Percentiles rank a stretch among this genome's conserved stretches.
These are phyloP conservation scores for Ceratocystis alfenasii DNA, from an alignment of 2,329 filamentous ascomycete species.

Conservation along the genomic window DNA sequence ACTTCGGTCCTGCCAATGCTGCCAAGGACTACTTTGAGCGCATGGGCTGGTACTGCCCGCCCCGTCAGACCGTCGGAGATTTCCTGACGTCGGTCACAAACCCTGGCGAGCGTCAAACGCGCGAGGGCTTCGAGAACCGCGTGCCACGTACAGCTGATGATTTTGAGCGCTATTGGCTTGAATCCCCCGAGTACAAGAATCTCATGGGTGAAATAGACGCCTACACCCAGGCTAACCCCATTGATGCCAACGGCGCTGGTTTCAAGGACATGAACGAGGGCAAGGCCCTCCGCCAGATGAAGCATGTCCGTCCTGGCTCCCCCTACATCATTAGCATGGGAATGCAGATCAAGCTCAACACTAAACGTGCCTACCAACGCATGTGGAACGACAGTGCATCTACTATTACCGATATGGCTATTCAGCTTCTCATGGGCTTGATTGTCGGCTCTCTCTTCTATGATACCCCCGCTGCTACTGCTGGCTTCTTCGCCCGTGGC, in stretches of 20 bases:
- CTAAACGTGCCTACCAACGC: constrained; percentile 39
- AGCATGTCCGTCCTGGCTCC: constrained; percentile 42
- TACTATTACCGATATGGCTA: constrained; percentile 35
- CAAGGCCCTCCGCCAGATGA: constrained; percentile 41
- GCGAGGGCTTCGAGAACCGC: constrained; percentile 45
- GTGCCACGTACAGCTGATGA: constrained; percentile 59
- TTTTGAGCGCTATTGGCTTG: constrained; percentile 42
- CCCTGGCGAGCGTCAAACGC: constrained; percentile 44
- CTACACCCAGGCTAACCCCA: constrained; percentile 37
- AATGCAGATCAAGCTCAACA: constrained; percentile 43
- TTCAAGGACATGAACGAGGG: constrained; percentile 35
- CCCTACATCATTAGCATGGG: constrained; percentile 45
- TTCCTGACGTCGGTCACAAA: constrained; percentile 60
- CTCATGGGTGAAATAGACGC: constrained; percentile 39
- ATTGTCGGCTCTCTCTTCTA: constrained; percentile 53
- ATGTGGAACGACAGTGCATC: constrained; percentile 42
- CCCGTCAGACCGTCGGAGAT: constrained; percentile 55
- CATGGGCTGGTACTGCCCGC: constrained; percentile 56
- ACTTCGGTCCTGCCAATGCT: constrained; percentile 50
- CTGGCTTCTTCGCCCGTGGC: constrained; percentile 43
- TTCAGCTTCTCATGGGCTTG: constrained; percentile 44
- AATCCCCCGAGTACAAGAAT: constrained; percentile 35
- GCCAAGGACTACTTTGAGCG: constrained; percentile 56
- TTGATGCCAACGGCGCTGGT: constrained; percentile 32
- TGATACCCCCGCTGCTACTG: constrained; percentile 38